Percentiles rank a stretch among this genome's conserved stretches.
Conservation (phyloP, 257 asterid genomes). For the Nicotiana tomentosiformis region DNA sequence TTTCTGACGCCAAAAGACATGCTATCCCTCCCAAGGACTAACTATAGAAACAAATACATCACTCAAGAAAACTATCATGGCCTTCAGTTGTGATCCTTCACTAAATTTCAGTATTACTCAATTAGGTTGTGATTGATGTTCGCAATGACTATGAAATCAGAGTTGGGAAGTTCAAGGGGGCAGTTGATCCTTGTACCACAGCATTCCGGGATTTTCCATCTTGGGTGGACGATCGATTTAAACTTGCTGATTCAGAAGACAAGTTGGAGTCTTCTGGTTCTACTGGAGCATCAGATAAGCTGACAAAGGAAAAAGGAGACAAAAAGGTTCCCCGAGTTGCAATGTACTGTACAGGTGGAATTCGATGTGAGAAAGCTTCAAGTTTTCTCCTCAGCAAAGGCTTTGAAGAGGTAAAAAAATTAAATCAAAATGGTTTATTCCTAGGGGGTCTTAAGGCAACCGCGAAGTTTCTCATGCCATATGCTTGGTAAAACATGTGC, state of each 20-base stretch:
- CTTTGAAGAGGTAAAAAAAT: conserved; percentile 63
- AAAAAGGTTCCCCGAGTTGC: conserved; percentile 72
- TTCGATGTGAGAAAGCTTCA: conserved; percentile 96
- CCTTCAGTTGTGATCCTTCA: background rate
- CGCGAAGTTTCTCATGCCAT: background rate
- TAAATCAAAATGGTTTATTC: background rate
- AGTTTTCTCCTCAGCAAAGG: conserved; percentile 89
- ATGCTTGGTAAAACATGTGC: background rate
- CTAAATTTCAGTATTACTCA: background rate
- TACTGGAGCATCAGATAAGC: conserved; percentile 26
- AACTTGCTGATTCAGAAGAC: conserved; percentile 29
- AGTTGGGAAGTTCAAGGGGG: conserved; percentile 87
- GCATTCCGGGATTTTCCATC: conserved; percentile 88
- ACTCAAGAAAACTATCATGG: background rate
- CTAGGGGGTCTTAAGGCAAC: background rate
- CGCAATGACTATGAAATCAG: conserved; percentile 97
- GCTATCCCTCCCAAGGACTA: background rate
- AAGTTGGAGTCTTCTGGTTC: conserved; percentile 23
- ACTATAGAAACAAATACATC: background rate
- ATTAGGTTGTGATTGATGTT: conserved; percentile 88
- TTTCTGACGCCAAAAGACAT: background rate
- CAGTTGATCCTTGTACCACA: conserved; percentile 90
- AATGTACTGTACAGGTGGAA: conserved; percentile 99
- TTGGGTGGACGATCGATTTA: conserved; percentile 73
- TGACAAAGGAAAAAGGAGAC: conserved; percentile 33